Base-by-base conservation (phyloP, 1,284 basidiomycete species). In the Cystobasidium slooffiae region DNA sequence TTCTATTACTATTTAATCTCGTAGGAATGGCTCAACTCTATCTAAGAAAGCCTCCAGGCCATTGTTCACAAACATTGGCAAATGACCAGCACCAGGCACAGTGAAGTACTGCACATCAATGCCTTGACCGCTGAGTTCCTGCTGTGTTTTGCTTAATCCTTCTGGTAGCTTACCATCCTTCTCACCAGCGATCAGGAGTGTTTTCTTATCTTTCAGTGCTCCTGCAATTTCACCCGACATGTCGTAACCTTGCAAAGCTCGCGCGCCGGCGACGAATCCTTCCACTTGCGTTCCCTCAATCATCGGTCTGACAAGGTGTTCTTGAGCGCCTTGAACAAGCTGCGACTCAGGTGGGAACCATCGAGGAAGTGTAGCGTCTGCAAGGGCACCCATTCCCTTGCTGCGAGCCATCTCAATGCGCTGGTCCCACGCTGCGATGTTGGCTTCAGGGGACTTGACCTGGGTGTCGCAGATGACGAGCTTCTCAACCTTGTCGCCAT, bases 391-490 rank as follows among this genome's bases (percentile, higher is more conserved):
- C 82, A 84, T 83, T 10, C 77, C 78, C 18, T 77, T 37, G 20
- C 24, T 55, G 12, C 77, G 72, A 3, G 83, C 83, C 44, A 84
- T 74, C 6, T 78, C 80, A 67, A 84, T 84, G 18, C 84, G 80
- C 24, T 84, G 83, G 75, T 84, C 81, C 84, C 84, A 84, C 0
- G 83, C 83, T 18, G 77, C 79, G 16, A 76, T 76, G 77, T 84
- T 84, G 47, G 83, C 83, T 16, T 79, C 81, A 10, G 84, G 84
- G 12, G 78, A 75, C 75, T 80, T 80, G 72, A 84, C 80, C 74
- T 84, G 84, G 1, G 84, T 84, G 75, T 84, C 84, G 78, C 83
- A 84, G 0, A 81, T 81, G 39, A 84, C 75, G 61, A 84, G 70
- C 63, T 79, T 77, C 39, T 79, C 72, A 67, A 81, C 80, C 16